Evolutionary conservation across 306 rosid species (phyloP).

Genomic region (Quercus bicolor): DNA sequence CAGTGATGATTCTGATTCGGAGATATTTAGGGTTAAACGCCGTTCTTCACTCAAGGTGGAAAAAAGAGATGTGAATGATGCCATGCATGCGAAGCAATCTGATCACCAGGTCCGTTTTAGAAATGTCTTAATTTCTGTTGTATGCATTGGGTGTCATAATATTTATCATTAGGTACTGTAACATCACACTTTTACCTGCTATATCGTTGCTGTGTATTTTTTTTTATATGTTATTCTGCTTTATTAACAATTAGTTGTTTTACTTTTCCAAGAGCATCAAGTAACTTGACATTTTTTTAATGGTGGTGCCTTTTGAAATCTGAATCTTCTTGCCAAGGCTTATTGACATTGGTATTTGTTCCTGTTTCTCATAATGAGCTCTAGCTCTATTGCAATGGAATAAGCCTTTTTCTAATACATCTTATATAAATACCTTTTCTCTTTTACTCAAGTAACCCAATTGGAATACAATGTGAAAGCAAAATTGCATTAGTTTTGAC

Average conservation of each 20-base stretch:
- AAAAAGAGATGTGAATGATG: slow-evolving; percentile 44
- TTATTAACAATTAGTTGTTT: not conserved
- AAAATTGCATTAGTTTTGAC: too few species aligned
- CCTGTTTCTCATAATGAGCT: too few species aligned
- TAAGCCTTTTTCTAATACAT: too few species aligned
- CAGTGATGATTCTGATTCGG: slow-evolving; percentile 80
- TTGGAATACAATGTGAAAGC: too few species aligned
- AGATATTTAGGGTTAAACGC: slow-evolving; percentile 89
- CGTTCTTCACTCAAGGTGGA: slow-evolving; percentile 72
- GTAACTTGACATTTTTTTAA: not conserved
- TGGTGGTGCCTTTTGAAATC: too few species aligned
- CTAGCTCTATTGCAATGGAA: too few species aligned
- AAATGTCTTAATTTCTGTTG: not conserved
- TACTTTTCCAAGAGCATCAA: not conserved
- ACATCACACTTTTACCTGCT: not conserved
- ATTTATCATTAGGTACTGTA: not conserved
- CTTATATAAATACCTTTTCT: too few species aligned
- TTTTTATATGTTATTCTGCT: not conserved
- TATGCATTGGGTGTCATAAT: not conserved
- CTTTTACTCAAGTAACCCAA: too few species aligned
- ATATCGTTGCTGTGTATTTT: not conserved
- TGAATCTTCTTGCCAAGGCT: too few species aligned
- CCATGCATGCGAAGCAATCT: slow-evolving; percentile 34
- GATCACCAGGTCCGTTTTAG: slow-evolving; percentile 63
- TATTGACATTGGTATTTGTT: too few species aligned